Evolutionary conservation across 345 rosid genomes (phyloP), one percentile per base, ranked within the genome.

Genomic region (Moricandia arvensis): DNA sequence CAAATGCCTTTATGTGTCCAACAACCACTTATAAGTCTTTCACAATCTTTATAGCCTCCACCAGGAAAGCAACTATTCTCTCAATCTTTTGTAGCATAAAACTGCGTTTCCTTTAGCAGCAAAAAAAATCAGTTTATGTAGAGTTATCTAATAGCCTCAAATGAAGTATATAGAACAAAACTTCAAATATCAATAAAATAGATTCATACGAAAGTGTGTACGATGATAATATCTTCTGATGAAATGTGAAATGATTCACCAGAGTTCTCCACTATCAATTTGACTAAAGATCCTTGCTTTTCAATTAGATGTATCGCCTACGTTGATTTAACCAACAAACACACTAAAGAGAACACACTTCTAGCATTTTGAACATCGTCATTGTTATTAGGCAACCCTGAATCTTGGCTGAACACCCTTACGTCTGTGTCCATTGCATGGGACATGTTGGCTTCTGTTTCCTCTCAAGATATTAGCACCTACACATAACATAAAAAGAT

Each of bases 281-380:
- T 95, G 51, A 95, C 90, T 31, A 80, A 63, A 8, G 90, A 90
- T 15, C 97, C 99, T 69, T 95, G 97, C 79, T 90, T 95, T 49
- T 97, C 97, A 35, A 95, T 92, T 45, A 95, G 82, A 81, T 21
- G 83, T 88, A 89, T 89, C 2, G 97, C 99, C 74, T 95, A 97
- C 0, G 93, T 80, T 29, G 91, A 86, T 6, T 97, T 88, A 72
- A 90, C 97, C 86, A 95, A 71, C 45, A 92, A 80, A 70, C 86
- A 80, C 13, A 88, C 70, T 13, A 91, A 89, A 78, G 80, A 87
- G 85, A 86, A 85, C 27, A 82, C 86, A 80, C 65, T 79, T 29
- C 73, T 82, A 60, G 85, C 78, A 67, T 80, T 21, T 21, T 21
- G 24, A 21, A 21, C 24, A 21, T 21, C 2, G 24, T 21, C 24